These are phyloP conservation scores for Phytopythium aichiense DNA, from an alignment of 352 stramenopile genomes.

Conservation along the genomic window DNA sequence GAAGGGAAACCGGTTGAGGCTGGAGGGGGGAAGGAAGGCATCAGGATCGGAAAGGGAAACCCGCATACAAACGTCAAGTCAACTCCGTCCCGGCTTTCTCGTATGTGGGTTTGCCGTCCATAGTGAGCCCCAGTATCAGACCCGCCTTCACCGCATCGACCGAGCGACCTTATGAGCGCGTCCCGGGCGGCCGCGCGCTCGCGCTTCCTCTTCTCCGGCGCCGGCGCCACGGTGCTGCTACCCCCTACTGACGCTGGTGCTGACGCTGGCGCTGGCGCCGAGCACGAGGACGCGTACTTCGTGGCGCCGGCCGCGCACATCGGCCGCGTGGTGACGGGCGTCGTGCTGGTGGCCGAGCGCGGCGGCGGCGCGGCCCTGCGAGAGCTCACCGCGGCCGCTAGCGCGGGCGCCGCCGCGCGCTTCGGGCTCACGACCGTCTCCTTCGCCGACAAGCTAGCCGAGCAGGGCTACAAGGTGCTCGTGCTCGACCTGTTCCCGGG, in stretches of 20 bases:
- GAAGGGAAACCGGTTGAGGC: background rate
- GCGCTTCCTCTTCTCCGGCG: slow-evolving; percentile 43
- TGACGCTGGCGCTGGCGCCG: background rate
- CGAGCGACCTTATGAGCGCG: background rate
- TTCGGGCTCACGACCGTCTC: slow-evolving; percentile 60
- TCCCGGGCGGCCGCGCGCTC: slow-evolving; percentile 21
- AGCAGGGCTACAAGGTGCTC: slow-evolving; percentile 87
- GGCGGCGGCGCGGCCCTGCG: slow-evolving; percentile 17
- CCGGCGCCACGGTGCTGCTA: slow-evolving; percentile 45
- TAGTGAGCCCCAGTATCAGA: background rate
- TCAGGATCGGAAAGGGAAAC: background rate
- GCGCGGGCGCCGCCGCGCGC: slow-evolving; percentile 13
- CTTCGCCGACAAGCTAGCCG: slow-evolving; percentile 83
- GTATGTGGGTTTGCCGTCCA: background rate
- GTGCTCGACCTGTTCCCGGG: slow-evolving; percentile 48
- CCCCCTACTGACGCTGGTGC: background rate
- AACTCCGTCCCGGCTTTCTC: background rate
- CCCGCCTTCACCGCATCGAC: background rate
- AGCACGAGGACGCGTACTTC: slow-evolving; percentile 52
- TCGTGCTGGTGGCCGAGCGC: slow-evolving; percentile 65
- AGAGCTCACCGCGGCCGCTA: slow-evolving; percentile 16
- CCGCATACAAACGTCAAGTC: slow-evolving; percentile 1
- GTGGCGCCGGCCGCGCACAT: slow-evolving; percentile 71
- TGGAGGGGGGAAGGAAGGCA: background rate
- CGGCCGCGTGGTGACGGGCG: slow-evolving; percentile 77